Percentiles rank a stretch among this genome's conserved stretches.
phyloP scores from a whole-genome alignment of 108 stramenopile species.

The Stephanodiscus minutulus region DNA sequence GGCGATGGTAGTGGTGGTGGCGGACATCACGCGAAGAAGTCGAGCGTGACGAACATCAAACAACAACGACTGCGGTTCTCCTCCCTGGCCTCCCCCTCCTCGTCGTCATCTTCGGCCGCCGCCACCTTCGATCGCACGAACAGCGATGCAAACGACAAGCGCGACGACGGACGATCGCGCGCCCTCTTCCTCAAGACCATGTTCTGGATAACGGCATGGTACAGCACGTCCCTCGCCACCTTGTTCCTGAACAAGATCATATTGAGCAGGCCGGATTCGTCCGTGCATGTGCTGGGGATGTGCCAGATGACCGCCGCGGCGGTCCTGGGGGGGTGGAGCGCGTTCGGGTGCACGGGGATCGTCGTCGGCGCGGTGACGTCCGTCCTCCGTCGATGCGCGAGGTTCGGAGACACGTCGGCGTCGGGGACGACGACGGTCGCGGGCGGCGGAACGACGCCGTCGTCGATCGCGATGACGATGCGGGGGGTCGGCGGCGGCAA shows the following conservation, averaged over 20 bases:
- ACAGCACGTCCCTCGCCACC: constrained; percentile 46
- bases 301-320: constrained; percentile 57
- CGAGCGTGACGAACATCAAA: no score
- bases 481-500: neutral
- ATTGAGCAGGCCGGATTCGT: constrained; percentile 21
- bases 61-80: no score
- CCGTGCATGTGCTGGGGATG: constrained; percentile 51
- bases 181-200: constrained; percentile 41
- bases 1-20: neutral
- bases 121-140: neutral
- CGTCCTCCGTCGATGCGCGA: neutral
- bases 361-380: neutral
- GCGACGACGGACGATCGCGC: constrained; percentile 34
- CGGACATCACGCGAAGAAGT: neutral
- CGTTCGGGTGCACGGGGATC: constrained; percentile 26
- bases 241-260: constrained; percentile 55
- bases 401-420: neutral
- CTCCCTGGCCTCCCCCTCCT: no score
- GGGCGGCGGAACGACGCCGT: no score
- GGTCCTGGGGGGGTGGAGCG: constrained; percentile 49
- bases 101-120: no score
- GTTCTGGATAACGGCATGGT: constrained; percentile 48
- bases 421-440: neutral
- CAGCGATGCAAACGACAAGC: constrained; percentile 14
- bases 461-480: neutral